Evolutionary conservation across 2,329 filamentous ascomycete species (phyloP).

Genomic region (Aspergillus caelatus): DNA sequence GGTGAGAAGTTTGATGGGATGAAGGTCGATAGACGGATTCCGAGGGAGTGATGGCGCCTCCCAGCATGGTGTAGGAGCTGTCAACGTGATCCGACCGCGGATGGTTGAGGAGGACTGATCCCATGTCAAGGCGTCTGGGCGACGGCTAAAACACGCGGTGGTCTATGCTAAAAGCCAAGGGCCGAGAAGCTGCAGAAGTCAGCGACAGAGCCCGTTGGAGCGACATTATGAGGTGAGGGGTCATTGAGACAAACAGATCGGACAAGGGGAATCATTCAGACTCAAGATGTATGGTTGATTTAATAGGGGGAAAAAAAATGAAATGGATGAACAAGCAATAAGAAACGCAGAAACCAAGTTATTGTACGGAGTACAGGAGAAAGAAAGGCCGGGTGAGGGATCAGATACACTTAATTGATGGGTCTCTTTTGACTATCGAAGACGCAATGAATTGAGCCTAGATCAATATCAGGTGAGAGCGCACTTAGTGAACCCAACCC

Average conservation of each 20-base stretch:
- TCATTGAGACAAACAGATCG: not conserved
- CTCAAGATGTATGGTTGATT: not conserved
- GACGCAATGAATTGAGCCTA: conserved; percentile 3
- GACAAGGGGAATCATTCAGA: not conserved
- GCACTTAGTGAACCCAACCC: conserved; percentile 15
- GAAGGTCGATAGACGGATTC: conserved; percentile 42
- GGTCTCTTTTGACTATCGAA: not conserved
- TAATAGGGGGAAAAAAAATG: not conserved
- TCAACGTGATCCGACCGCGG: conserved; percentile 72
- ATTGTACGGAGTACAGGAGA: not conserved
- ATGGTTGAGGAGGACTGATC: conserved; percentile 66
- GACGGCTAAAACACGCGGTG: conserved; percentile 11
- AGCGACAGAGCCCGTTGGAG: conserved; percentile 14
- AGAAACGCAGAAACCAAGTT: not conserved
- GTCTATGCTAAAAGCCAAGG: conserved; percentile 12
- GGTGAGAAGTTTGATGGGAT: conserved; percentile 29
- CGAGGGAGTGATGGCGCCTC: conserved; percentile 45
- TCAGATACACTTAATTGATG: not conserved
- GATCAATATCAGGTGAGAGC: not conserved
- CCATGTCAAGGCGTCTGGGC: conserved; percentile 54
- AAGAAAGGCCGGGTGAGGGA: not conserved
- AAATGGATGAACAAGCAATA: not conserved
- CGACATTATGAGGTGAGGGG: conserved; percentile 11
- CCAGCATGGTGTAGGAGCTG: conserved; percentile 71
- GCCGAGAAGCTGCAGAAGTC: conserved; percentile 16